A percentile compares a stretch with the other conserved stretches of the same genome.
These are phyloP conservation scores for Pseudodiploospora longispora DNA, from an alignment of 2,329 filamentous ascomycete genomes.

Conservation along the genomic window DNA sequence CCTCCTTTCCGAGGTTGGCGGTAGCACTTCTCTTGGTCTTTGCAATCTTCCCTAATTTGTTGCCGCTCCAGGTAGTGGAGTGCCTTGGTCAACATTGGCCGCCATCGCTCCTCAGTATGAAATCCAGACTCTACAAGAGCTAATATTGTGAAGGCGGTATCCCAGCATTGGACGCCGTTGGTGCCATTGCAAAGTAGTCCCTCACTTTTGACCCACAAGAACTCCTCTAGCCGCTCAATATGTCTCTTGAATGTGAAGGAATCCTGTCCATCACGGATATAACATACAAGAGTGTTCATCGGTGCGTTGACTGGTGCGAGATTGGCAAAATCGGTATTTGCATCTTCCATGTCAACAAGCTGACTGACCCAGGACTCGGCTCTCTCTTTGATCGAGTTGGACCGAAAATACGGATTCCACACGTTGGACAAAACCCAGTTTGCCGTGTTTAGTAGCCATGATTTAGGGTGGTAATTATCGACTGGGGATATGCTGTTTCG, in stretches of 20 bases:
- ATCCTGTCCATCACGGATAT: constrained; percentile 73
- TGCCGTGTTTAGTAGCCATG: constrained; percentile 67
- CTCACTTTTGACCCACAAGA: constrained; percentile 83
- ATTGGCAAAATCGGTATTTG: constrained; percentile 80
- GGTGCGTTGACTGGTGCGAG: constrained; percentile 84
- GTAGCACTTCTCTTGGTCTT: constrained; percentile 72
- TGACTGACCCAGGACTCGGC: constrained; percentile 78
- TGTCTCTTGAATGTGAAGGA: constrained; percentile 66
- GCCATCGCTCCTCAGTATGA: constrained; percentile 67
- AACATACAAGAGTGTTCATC: constrained; percentile 84
- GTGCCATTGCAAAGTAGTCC: constrained; percentile 95
- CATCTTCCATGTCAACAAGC: constrained; percentile 82
- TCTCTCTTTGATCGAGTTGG: constrained; percentile 53
- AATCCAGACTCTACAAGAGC: constrained; percentile 72
- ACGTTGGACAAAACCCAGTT: constrained; percentile 75
- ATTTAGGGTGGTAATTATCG: constrained; percentile 93
- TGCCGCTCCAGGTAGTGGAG: constrained; percentile 82
- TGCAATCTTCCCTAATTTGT: constrained; percentile 78
- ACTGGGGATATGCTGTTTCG: constrained; percentile 71
- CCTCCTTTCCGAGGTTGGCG: constrained; percentile 86
- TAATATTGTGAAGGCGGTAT: constrained; percentile 85
- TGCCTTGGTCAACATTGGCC: constrained; percentile 73
- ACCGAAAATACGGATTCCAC: constrained; percentile 71
- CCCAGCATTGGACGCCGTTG: constrained; percentile 97
- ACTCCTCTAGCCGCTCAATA: constrained; percentile 74